Percentiles rank a stretch among this genome's conserved stretches.
Evolutionary conservation across 192 early-diverging fungal genomes (phyloP).

Genomic region (Coemansia sp.): DNA sequence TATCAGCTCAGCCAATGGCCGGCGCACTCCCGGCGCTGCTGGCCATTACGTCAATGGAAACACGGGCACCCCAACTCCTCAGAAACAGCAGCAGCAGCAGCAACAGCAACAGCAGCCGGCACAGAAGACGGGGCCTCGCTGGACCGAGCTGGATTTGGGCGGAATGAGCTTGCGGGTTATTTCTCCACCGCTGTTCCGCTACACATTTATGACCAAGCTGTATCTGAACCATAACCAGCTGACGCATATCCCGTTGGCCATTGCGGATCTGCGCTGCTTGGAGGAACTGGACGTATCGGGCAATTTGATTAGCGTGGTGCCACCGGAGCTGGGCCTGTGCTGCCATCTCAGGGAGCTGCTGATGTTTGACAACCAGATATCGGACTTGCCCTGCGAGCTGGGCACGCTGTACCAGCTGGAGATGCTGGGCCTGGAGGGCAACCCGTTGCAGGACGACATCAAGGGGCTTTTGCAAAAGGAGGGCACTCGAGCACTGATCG

Average conservation of each 20-base stretch:
- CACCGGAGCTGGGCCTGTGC: slow-evolving; percentile 86
- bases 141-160: slow-evolving; percentile 91
- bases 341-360: slow-evolving; percentile 77
- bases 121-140: slow-evolving; percentile 46
- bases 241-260: slow-evolving; percentile 67
- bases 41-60: slow-evolving; percentile 18
- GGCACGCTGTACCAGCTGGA: slow-evolving; percentile 89
- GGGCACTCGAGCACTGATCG: slow-evolving; percentile 77
- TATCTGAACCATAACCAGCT: slow-evolving; percentile 97
- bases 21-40: slow-evolving; percentile 31
- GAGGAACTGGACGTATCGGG: slow-evolving; percentile 83
- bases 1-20: slow-evolving; percentile 40
- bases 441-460: slow-evolving; percentile 82
- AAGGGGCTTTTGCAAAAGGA: slow-evolving; percentile 81
- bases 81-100: slow-evolving; percentile 7
- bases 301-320: slow-evolving; percentile 78
- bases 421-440: slow-evolving; percentile 90
- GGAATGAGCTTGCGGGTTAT: slow-evolving; percentile 91
- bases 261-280: slow-evolving; percentile 65
- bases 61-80: slow-evolving; percentile 10
- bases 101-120: slow-evolving; percentile 27
- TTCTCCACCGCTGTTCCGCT: slow-evolving; percentile 70
- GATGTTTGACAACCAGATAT: slow-evolving; percentile 87
- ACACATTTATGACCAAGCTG: slow-evolving; percentile 83
- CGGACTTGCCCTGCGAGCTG: slow-evolving; percentile 81